Evolutionary conservation across 257 asterid species (phyloP), one percentile per base, ranked within the genome.

Genomic region (Dorcoceras hygrometricum): DNA sequence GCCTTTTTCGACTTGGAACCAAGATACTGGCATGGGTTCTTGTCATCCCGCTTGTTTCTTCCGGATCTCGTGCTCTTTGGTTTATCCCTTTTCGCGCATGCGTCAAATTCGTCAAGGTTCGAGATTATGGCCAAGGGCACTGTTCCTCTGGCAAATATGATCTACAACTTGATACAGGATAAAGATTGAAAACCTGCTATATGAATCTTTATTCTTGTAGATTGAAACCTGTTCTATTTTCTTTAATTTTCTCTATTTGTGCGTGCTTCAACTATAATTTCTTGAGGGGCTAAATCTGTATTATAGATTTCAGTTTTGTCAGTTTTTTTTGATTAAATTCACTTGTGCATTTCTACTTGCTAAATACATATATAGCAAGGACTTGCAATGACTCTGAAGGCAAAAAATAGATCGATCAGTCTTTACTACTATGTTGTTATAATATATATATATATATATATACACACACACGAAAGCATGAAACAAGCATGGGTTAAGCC

Each of bases 21-120:
- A 29, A 89, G 92, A 39, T 90, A 86, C 70, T 93, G 99, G 99
- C 99, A 93, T 25, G 97, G 99, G 4, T 93, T 93, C 79, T 81
- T 93, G 78, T 93, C 99, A 1, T 93, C 99, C 7, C 79, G 99
- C 67, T 73, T 93, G 60, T 93, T 88, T 79, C 90, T 90, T 59
- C 99, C 96, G 0, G 97, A 93, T 70, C 92, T 93, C 11, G 14
- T 83, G 23, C 73, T 83, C 63, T 93, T 93, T 59, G 99, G 96
- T 22, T 78, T 93, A 46, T 81, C 97, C 23, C 95, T 93, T 31
- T 93, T 93, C 70, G 60, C 78, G 27, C 84, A 81, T 25, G 99
- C 99, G 57, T 46, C 54, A 16, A 46, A 46, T 46, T 14, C 54
- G 20, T 46, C 54, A 14, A 46, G 54, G 22, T 16, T 46, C 16